These are phyloP conservation scores for Leishmania lainsoni DNA, from an alignment of 208 protist species.

Conservation along the genomic window DNA sequence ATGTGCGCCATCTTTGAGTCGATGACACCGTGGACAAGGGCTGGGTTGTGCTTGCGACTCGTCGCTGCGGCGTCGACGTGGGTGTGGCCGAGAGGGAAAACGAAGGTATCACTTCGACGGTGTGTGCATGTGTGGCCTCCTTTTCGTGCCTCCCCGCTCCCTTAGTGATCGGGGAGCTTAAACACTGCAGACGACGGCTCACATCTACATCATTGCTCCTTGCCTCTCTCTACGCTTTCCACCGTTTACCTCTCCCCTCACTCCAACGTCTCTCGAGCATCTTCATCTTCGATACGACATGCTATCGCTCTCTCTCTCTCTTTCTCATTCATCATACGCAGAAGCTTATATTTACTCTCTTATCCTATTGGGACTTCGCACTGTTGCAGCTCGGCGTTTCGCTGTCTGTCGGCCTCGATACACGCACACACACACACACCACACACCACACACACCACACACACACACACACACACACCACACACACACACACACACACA, in stretches of 20 bases:
- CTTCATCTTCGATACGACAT: neutral
- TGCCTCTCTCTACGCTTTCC: neutral
- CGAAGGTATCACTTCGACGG: neutral
- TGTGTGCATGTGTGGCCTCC: neutral
- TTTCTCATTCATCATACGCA: neutral
- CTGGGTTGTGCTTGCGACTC: neutral
- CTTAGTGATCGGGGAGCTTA: neutral
- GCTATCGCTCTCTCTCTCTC: neutral
- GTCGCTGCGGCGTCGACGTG: neutral
- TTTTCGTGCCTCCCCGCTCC: neutral
- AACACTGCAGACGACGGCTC: neutral
- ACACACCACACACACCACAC: no score
- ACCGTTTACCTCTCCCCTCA: neutral
- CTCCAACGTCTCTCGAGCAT: neutral
- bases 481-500: neutral
- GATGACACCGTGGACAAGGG: neutral
- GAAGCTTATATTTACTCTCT: neutral
- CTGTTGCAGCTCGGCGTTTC: neutral
- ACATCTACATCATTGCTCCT: neutral
- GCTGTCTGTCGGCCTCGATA: neutral
- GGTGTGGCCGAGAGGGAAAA: neutral
- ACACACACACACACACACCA: neutral
- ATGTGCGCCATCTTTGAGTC: neutral
- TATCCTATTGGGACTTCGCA: neutral
- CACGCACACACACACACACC: neutral